Conservation (phyloP, 2,329 filamentous ascomycete species). For the Pseudocercospora fijiensis region DNA sequence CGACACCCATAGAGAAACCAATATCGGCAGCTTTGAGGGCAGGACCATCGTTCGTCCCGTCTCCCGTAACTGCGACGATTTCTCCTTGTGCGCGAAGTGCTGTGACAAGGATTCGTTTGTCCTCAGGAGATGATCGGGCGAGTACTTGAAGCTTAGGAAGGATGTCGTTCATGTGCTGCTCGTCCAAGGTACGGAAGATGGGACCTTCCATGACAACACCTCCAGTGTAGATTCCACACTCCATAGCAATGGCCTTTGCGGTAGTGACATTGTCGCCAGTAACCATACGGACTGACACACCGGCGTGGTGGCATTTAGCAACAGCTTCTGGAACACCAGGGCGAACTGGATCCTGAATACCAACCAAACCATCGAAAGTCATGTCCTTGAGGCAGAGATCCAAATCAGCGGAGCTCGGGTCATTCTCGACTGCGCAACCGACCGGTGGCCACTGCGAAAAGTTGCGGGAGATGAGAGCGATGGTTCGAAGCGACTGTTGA, state of each 20-base stretch:
- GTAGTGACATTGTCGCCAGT: constrained; percentile 73
- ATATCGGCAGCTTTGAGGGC: constrained; percentile 66
- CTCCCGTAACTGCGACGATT: constrained; percentile 65
- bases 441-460: constrained; percentile 74
- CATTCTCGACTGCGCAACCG: constrained; percentile 59
- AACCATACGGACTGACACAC: constrained; percentile 71
- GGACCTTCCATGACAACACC: constrained; percentile 49
- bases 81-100: constrained; percentile 63
- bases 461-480: constrained; percentile 78
- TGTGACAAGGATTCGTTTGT: constrained; percentile 65
- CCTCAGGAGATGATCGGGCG: constrained; percentile 67
- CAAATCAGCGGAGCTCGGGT: constrained; percentile 64
- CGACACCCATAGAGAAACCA: constrained; percentile 66
- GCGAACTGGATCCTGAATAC: constrained; percentile 72
- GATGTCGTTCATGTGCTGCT: constrained; percentile 52
- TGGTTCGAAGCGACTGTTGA: constrained; percentile 75
- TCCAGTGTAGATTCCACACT: constrained; percentile 65
- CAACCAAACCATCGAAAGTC: constrained; percentile 69
- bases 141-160: constrained; percentile 66
- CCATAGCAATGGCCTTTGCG: constrained; percentile 68
- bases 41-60: constrained; percentile 65
- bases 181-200: constrained; percentile 45
- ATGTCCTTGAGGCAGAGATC: constrained; percentile 70
- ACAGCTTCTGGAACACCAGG: constrained; percentile 68
- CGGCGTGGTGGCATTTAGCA: constrained; percentile 63